These are phyloP conservation scores for Voacanga thouarsii DNA, from an alignment of 257 asterid species.

Conservation along the genomic window DNA sequence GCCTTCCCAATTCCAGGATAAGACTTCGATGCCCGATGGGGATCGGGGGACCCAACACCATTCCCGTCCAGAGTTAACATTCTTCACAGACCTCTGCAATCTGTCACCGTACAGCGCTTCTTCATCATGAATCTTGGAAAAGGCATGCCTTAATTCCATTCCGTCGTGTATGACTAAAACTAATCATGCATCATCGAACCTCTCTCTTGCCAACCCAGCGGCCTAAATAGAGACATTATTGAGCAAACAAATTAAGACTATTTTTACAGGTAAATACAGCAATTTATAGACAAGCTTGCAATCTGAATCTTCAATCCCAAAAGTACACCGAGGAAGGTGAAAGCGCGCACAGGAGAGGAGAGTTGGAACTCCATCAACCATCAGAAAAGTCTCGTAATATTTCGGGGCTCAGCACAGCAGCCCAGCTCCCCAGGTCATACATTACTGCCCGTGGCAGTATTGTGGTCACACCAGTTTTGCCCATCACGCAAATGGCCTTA, in stretches of 20 bases:
- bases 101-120: background rate
- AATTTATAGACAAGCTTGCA: background rate
- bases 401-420: too few relatives aligned
- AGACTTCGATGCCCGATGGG: background rate
- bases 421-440: too few relatives aligned
- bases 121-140: background rate
- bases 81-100: background rate
- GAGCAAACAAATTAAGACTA: background rate
- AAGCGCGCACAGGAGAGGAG: too few relatives aligned
- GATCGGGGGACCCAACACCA: background rate
- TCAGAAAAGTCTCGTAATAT: background rate
- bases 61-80: background rate
- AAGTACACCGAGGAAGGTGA: background rate
- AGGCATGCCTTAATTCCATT: background rate
- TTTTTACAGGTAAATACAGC: too few relatives aligned
- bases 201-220: background rate
- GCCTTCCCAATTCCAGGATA: background rate
- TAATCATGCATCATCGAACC: background rate
- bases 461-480: background rate
- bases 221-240: background rate
- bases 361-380: background rate
- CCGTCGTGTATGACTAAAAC: too few relatives aligned
- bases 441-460: background rate
- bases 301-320: background rate
- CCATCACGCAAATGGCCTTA: background rate